Evolutionary conservation across 768 basidiomycete genomes (phyloP).

Genomic region (Ramaria rubella): DNA sequence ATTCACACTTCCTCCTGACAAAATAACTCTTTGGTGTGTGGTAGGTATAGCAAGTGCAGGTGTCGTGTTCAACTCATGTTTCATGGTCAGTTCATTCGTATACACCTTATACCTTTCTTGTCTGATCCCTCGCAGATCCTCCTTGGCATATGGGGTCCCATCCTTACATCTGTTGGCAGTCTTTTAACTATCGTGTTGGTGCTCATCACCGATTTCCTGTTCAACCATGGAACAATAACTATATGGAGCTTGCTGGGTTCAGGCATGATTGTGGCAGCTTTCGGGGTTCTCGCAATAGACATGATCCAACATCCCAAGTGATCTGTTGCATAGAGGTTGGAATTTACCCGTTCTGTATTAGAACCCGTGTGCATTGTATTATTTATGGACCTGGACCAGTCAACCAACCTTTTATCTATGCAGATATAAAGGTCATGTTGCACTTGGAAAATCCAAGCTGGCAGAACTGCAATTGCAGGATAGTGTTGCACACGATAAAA

Average conservation of each 20-base stretch:
- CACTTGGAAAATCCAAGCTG: background rate
- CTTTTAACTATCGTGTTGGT: constrained; percentile 93
- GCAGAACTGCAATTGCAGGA: background rate
- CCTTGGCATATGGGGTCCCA: constrained; percentile 81
- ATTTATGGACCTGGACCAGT: no score
- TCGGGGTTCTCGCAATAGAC: constrained; percentile 71
- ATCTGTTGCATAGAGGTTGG: background rate
- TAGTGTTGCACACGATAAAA: background rate
- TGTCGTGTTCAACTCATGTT: constrained; percentile 74
- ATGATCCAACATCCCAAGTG: constrained; percentile 35
- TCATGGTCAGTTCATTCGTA: constrained; percentile 54
- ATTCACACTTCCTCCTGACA: constrained; percentile 58
- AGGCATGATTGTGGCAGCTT: constrained; percentile 73
- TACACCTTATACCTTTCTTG: background rate
- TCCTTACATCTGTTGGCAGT: constrained; percentile 82
- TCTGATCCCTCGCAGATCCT: constrained; percentile 60
- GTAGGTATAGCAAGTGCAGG: constrained; percentile 65
- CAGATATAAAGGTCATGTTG: no score
- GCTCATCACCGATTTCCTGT: constrained; percentile 74
- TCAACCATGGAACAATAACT: constrained; percentile 53
- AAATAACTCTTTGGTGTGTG: constrained; percentile 43
- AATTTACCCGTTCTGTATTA: background rate
- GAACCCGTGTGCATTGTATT: no score
- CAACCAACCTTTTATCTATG: background rate
- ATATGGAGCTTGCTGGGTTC: constrained; percentile 71